phyloP scores from a whole-genome alignment of 1,284 basidiomycete species.

The Ustilago loliicola region DNA sequence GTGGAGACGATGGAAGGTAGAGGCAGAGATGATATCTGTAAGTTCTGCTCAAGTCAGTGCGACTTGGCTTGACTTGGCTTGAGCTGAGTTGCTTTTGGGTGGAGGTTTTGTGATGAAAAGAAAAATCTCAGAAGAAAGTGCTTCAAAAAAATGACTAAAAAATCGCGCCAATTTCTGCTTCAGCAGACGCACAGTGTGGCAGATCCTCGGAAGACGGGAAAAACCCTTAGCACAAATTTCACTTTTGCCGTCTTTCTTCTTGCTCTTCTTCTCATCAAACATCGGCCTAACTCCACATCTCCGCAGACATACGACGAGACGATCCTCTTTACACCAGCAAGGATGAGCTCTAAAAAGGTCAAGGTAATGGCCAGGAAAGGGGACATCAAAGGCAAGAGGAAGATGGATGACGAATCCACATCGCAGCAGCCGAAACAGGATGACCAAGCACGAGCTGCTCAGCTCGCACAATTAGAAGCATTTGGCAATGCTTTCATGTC shows the following conservation, averaged over 20 bases:
- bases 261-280: not conserved
- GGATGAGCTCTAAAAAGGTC: conserved; percentile 13
- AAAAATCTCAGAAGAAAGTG: conserved; percentile 6
- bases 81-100: conserved; percentile 9
- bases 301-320: not conserved
- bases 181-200: not conserved
- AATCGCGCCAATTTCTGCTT: conserved; percentile 1
- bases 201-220: conserved; percentile 37
- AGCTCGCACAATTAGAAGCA: conserved; percentile 46
- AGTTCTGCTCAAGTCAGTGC: not conserved
- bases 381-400: conserved; percentile 19
- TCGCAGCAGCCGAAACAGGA: conserved; percentile 1
- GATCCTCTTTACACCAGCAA: not conserved
- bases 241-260: conserved; percentile 19
- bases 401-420: not conserved
- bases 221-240: conserved; percentile 36
- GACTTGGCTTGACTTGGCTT: not conserved
- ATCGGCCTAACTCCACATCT: not conserved
- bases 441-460: conserved; percentile 14
- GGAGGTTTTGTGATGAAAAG: conserved; percentile 5
- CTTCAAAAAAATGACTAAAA: not conserved
- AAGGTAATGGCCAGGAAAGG: not conserved
- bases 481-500: conserved; percentile 48
- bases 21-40: not conserved
- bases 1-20: not conserved